Evolutionary conservation across 2,329 filamentous ascomycete genomes (phyloP).

Genomic region (Fusarium secorum): DNA sequence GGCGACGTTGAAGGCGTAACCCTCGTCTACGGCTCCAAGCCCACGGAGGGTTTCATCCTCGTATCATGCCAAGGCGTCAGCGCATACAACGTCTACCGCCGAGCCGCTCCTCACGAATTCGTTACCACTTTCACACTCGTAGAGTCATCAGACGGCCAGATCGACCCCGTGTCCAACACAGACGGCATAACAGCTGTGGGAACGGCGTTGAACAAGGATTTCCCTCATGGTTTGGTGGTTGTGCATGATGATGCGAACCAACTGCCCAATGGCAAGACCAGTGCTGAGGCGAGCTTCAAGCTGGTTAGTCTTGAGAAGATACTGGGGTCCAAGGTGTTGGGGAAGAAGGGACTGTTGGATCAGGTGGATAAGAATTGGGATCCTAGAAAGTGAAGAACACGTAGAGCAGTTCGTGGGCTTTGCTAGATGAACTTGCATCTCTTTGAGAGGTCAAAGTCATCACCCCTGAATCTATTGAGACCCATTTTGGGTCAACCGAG

Average conservation of each 20-base stretch:
- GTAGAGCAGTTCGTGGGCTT: neutral
- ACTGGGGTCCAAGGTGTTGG: slow-evolving; percentile 43
- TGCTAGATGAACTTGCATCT: neutral
- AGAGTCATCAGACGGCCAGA: slow-evolving; percentile 49
- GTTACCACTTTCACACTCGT: slow-evolving; percentile 59
- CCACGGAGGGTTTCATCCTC: slow-evolving; percentile 57
- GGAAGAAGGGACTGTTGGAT: slow-evolving; percentile 42
- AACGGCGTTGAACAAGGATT: slow-evolving; percentile 51
- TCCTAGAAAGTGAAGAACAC: slow-evolving; percentile 42
- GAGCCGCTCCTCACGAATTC: slow-evolving; percentile 57
- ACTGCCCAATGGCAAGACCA: slow-evolving; percentile 54
- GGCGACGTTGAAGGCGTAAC: slow-evolving; percentile 64
- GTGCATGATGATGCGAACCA: slow-evolving; percentile 64
- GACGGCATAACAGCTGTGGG: slow-evolving; percentile 60
- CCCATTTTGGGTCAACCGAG: neutral
- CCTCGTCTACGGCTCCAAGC: slow-evolving; percentile 54
- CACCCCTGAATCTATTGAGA: slow-evolving; percentile 13
- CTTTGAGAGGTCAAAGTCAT: neutral
- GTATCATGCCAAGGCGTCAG: slow-evolving; percentile 63
- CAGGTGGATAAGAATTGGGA: slow-evolving; percentile 52
- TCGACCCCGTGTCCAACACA: slow-evolving; percentile 62
- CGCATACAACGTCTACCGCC: slow-evolving; percentile 59
- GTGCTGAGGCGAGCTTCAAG: slow-evolving; percentile 59
- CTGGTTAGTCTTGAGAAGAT: slow-evolving; percentile 53
- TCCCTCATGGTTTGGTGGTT: slow-evolving; percentile 56